phyloP scores from a whole-genome alignment of 495 filamentous ascomycete species.

The Sabuloglossum arenarium region DNA sequence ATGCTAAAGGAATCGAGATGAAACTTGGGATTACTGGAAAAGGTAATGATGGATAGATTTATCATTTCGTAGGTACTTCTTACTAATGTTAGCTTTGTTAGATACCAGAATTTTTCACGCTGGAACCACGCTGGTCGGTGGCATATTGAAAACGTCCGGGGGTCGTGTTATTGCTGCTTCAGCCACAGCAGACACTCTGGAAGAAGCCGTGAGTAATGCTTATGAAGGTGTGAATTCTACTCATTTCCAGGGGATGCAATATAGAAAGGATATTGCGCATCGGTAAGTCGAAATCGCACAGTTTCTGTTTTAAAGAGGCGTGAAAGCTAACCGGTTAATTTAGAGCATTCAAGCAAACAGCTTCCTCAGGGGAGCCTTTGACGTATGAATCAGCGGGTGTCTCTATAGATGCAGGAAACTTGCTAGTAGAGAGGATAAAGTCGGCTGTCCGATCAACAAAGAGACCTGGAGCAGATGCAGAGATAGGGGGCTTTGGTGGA shows the following conservation, averaged over 20 bases:
- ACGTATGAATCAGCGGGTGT: slow-evolving; percentile 91
- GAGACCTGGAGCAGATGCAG: slow-evolving; percentile 66
- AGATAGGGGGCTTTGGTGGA: slow-evolving; percentile 91
- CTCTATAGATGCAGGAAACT: slow-evolving; percentile 78
- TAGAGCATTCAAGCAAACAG: slow-evolving; percentile 3
- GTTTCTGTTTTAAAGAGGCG: not conserved
- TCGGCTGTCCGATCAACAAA: slow-evolving; percentile 54
- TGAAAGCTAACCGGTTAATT: not conserved
- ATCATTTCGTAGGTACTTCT: slow-evolving; percentile 1
- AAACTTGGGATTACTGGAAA: slow-evolving; percentile 26
- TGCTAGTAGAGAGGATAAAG: slow-evolving; percentile 79
- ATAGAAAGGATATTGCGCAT: slow-evolving; percentile 80
- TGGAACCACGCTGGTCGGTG: slow-evolving; percentile 47
- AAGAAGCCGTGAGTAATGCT: slow-evolving; percentile 63
- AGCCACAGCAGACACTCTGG: slow-evolving; percentile 50
- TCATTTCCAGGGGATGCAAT: slow-evolving; percentile 79
- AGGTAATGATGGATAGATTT: slow-evolving; percentile 11
- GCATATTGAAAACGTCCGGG: slow-evolving; percentile 51
- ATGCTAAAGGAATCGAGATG: slow-evolving; percentile 66
- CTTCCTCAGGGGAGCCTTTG: slow-evolving; percentile 25
- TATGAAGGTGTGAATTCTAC: slow-evolving; percentile 64
- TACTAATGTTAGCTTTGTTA: slow-evolving; percentile 6
- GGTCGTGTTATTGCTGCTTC: slow-evolving; percentile 84
- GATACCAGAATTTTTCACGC: slow-evolving; percentile 77
- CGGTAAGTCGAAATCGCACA: slow-evolving; percentile 14